These are phyloP conservation scores for Lipomyces yamadae DNA, from an alignment of 805 yeast species.

Conservation along the genomic window DNA sequence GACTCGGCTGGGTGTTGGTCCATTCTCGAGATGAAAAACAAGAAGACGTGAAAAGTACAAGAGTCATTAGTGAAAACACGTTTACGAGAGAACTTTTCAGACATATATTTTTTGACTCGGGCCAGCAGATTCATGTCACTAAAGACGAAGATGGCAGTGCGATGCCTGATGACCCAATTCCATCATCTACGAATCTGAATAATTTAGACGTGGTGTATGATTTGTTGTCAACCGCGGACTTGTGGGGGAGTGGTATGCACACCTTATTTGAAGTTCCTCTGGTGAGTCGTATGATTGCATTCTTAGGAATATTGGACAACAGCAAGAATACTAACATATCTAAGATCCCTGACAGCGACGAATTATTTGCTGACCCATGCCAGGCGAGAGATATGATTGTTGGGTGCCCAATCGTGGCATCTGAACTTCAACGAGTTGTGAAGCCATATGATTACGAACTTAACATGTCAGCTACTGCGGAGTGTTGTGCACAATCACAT, in stretches of 20 bases:
- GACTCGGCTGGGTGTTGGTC: constrained; percentile 32
- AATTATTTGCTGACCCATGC: constrained; percentile 1
- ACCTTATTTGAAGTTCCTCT: constrained; percentile 25
- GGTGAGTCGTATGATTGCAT: constrained; percentile 15
- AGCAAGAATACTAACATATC: too few species aligned
- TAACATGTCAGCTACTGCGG: neutral
- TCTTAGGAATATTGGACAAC: too few species aligned
- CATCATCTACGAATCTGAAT: constrained; percentile 8
- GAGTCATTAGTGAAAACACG: constrained; percentile 32
- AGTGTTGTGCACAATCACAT: neutral
- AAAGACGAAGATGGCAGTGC: neutral
- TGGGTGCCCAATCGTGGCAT: constrained; percentile 20
- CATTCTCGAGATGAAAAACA: neutral
- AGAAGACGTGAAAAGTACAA: neutral
- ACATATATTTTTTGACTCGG: constrained; percentile 10
- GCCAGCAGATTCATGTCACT: neutral
- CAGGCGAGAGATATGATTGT: constrained; percentile 11
- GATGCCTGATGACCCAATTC: neutral
- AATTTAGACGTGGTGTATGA: constrained; percentile 15
- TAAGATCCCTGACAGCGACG: constrained; percentile 22
- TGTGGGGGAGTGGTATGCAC: constrained; percentile 22
- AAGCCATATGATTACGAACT: constrained; percentile 20
- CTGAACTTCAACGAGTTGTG: constrained; percentile 7
- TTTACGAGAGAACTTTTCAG: constrained; percentile 12
- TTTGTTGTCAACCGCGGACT: constrained; percentile 21